A percentile compares a stretch with the other conserved stretches of the same genome.
Evolutionary conservation across 345 rosid species (phyloP).

Genomic region (Arabidopsis arenosa): DNA sequence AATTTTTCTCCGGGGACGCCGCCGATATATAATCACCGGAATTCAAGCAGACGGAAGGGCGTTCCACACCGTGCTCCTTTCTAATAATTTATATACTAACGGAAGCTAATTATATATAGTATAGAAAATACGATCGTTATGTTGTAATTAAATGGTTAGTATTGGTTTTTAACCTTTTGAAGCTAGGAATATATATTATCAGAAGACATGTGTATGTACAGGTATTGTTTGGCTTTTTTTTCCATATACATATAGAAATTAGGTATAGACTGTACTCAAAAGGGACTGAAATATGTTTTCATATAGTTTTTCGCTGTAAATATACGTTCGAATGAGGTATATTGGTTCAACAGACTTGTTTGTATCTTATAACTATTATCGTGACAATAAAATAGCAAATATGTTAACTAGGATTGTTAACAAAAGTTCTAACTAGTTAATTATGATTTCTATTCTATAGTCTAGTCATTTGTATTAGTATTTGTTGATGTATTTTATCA

Average conservation of each 20-base stretch:
- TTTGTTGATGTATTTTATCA: no score
- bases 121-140: neutral
- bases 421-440: no score
- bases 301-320: no score
- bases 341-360: no score
- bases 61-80: conserved; percentile 88
- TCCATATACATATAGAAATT: neutral
- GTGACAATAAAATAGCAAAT: no score
- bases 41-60: conserved; percentile 81
- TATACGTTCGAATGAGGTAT: no score
- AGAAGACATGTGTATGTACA: no score
- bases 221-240: neutral
- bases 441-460: no score
- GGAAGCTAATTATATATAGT: conserved; percentile 8
- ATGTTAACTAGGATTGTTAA: no score
- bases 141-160: conserved; percentile 27
- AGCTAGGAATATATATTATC: conserved; percentile 1
- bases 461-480: no score
- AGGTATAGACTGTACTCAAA: neutral
- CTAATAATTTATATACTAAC: conserved; percentile 24
- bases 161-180: neutral
- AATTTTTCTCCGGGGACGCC: conserved; percentile 66
- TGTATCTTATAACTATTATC: no score
- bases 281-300: no score
- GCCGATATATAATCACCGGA: conserved; percentile 63